Percentiles rank a stretch among this genome's conserved stretches.
phyloP scores from a whole-genome alignment of 2,329 filamentous ascomycete species.

The Epichloe amarillans region DNA sequence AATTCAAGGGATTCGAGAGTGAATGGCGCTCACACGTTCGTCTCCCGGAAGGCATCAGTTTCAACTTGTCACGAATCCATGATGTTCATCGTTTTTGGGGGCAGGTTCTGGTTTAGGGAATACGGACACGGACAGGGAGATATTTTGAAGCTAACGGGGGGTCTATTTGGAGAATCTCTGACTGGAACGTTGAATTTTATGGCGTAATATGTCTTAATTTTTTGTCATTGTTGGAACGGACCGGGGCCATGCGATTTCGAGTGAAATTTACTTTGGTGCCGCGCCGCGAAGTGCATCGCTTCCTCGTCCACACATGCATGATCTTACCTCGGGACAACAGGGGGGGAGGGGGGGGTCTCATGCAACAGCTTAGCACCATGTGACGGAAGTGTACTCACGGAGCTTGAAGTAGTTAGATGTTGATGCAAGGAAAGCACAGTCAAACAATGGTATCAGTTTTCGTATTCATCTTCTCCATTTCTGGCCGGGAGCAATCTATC shows the following conservation, averaged over 20 bases:
- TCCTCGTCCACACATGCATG: background rate
- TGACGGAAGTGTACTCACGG: background rate
- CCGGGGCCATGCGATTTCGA: background rate
- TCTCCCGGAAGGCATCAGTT: background rate
- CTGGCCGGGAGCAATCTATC: background rate
- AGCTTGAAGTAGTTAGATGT: background rate
- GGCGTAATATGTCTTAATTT: slow-evolving; percentile 3
- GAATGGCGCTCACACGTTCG: background rate
- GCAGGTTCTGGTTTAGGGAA: background rate
- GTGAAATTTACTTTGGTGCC: background rate
- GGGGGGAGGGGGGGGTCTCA: background rate
- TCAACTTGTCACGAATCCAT: background rate
- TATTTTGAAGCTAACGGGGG: background rate
- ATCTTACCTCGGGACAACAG: background rate
- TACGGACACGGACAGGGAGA: background rate
- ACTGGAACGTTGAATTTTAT: slow-evolving; percentile 1
- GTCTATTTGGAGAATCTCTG: background rate
- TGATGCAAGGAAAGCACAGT: background rate
- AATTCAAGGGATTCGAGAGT: background rate
- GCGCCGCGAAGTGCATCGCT: background rate
- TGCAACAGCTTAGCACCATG: background rate
- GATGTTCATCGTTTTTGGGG: background rate
- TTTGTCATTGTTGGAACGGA: background rate
- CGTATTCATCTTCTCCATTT: background rate
- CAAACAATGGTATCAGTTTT: too few species aligned